Evolutionary conservation across 495 filamentous ascomycete species (phyloP).

Genomic region (Penicillium antarcticum): DNA sequence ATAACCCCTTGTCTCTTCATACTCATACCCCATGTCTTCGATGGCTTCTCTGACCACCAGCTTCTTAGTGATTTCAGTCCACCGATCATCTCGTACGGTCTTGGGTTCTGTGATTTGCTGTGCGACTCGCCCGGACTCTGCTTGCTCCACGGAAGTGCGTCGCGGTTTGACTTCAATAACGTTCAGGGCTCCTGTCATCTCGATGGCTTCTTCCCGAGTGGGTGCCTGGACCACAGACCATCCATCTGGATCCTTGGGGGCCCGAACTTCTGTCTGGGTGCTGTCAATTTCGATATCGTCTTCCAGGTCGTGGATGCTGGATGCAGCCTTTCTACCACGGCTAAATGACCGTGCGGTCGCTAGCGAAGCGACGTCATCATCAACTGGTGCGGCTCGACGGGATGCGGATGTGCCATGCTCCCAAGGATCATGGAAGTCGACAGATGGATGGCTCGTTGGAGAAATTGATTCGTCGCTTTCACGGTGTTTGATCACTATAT

Average conservation of each 20-base stretch:
- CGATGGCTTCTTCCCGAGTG: conserved; percentile 10
- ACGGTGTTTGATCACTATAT: conserved; percentile 12
- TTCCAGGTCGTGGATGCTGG: conserved; percentile 2
- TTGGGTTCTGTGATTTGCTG: conserved; percentile 40
- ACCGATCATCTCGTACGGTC: conserved; percentile 62
- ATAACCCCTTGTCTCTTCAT: conserved; percentile 83
- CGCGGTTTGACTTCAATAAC: conserved; percentile 22
- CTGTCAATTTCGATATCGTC: conserved; percentile 31
- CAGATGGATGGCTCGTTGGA: conserved; percentile 9
- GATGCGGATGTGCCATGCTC: neutral
- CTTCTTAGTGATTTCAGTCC: conserved; percentile 98
- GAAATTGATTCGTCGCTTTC: conserved; percentile 17
- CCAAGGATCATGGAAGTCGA: conserved; percentile 19
- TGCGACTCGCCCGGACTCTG: conserved; percentile 30
- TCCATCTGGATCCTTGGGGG: conserved; percentile 7
- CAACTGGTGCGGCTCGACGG: neutral
- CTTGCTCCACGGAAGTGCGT: conserved; percentile 16
- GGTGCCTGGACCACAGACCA: conserved; percentile 23
- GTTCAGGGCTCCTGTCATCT: conserved; percentile 21
- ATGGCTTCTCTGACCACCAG: conserved; percentile 86
- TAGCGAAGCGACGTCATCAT: conserved; percentile 4
- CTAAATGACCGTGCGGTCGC: neutral
- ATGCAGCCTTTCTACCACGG: neutral
- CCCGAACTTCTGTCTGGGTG: conserved; percentile 6
- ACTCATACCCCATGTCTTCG: conserved; percentile 79